These are phyloP conservation scores for Stenogyne calaminthoides DNA, from an alignment of 305 asterid genomes.

Conservation along the genomic window DNA sequence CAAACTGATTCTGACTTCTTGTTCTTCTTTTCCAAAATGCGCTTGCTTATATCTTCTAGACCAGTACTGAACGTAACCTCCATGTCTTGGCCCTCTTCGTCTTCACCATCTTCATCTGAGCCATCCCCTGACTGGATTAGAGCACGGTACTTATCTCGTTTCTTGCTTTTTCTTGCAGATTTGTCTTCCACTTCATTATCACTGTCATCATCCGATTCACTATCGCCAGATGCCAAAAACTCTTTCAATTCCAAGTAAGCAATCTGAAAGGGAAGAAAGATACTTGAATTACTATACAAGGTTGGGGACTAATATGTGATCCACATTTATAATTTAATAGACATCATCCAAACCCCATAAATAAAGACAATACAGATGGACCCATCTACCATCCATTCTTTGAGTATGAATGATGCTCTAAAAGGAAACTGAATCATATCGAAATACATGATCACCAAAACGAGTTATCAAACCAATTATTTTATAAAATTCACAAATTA, in stretches of 20 bases:
- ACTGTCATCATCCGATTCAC: conserved; percentile 56
- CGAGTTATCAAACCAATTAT: not conserved
- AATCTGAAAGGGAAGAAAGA: conserved; percentile 51
- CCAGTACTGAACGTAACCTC: conserved; percentile 85
- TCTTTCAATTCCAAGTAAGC: conserved; percentile 71
- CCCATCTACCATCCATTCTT: not conserved
- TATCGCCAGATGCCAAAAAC: conserved; percentile 79
- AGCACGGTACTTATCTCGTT: conserved; percentile 64
- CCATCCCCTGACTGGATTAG: conserved; percentile 63
- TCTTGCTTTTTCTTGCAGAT: conserved; percentile 46
- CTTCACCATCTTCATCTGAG: conserved; percentile 59
- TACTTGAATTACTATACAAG: not conserved
- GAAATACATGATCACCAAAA: not conserved
- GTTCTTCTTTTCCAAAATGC: conserved; percentile 78
- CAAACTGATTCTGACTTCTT: conserved; percentile 81
- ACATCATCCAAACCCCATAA: not conserved
- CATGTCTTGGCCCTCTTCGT: conserved; percentile 68
- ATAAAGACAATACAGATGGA: conserved; percentile 6
- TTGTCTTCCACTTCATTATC: conserved; percentile 42
- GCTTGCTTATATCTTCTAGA: conserved; percentile 83
- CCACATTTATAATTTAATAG: not conserved
- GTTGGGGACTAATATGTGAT: not conserved
- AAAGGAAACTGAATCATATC: not conserved
- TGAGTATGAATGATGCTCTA: not conserved
- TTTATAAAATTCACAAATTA: not conserved